A percentile compares a stretch with the other conserved stretches of the same genome.
These are phyloP conservation scores for Ogataea ganodermae DNA, from an alignment of 805 yeast genomes.

Conservation along the genomic window DNA sequence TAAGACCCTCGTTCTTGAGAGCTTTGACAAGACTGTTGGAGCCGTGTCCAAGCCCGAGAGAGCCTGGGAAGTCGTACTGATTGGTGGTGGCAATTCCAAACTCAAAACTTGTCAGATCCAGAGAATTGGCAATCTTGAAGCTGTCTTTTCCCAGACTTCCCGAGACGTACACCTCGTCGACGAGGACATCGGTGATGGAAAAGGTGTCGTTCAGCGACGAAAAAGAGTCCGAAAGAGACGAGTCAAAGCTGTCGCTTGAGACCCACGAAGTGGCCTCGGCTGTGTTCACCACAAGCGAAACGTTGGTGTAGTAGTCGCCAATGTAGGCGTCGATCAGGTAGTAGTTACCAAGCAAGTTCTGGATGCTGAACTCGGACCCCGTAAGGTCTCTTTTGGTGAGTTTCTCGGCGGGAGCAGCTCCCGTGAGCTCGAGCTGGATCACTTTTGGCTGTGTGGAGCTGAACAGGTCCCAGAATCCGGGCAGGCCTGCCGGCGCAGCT, in stretches of 20 bases:
- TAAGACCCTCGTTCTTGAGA: slow-evolving; percentile 31
- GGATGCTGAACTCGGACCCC: slow-evolving; percentile 18
- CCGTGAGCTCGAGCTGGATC: slow-evolving; percentile 3
- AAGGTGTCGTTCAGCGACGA: slow-evolving; percentile 12
- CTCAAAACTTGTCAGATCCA: slow-evolving; percentile 13
- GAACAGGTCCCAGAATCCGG: slow-evolving; percentile 2
- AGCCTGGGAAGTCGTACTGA: slow-evolving; percentile 16
- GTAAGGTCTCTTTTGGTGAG: slow-evolving; percentile 17
- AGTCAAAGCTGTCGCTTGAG: slow-evolving; percentile 12
- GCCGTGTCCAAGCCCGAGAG: slow-evolving; percentile 26
- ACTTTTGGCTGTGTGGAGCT: not conserved
- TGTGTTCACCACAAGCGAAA: slow-evolving; percentile 33
- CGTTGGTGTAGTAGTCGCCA: slow-evolving; percentile 31
- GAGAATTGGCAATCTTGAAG: slow-evolving; percentile 14
- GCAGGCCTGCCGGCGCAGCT: slow-evolving; percentile 1
- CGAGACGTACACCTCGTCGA: slow-evolving; percentile 13
- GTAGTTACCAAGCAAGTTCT: slow-evolving; percentile 23
- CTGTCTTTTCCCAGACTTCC: slow-evolving; percentile 26
- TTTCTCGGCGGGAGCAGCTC: not conserved
- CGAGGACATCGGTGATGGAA: slow-evolving; percentile 14
- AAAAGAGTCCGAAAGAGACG: slow-evolving; percentile 16
- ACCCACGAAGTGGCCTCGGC: slow-evolving; percentile 37
- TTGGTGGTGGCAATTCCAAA: slow-evolving; percentile 28
- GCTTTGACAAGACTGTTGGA: slow-evolving; percentile 27
- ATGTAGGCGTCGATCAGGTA: slow-evolving; percentile 23